Evolutionary conservation across 768 basidiomycete species (phyloP).

Genomic region (Mycena epipterygia): DNA sequence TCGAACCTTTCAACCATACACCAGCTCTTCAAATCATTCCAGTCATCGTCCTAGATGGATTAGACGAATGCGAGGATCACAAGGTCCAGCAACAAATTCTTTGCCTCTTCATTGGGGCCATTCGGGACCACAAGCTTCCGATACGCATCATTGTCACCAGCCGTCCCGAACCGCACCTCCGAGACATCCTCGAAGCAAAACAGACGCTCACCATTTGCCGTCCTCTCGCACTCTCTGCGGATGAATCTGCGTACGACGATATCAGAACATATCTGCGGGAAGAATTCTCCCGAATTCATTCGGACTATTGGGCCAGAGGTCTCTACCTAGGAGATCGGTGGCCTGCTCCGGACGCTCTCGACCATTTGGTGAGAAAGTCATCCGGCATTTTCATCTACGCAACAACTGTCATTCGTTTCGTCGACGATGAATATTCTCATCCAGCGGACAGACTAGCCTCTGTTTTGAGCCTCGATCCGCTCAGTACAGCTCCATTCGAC

Average conservation of each 20-base stretch:
- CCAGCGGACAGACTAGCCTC: neutral
- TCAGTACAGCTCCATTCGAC: neutral
- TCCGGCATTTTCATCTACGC: too few species aligned
- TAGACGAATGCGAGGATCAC: slow-evolving; percentile 8
- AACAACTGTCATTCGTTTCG: too few species aligned
- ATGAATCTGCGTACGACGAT: too few species aligned
- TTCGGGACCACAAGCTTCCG: neutral
- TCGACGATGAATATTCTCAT: neutral
- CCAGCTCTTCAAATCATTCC: too few species aligned
- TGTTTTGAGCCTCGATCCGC: neutral
- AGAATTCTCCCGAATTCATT: neutral
- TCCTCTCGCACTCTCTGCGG: too few species aligned
- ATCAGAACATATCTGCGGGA: too few species aligned
- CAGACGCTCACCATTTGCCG: neutral
- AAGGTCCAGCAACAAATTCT: too few species aligned
- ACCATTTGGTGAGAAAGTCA: too few species aligned
- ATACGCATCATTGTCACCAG: neutral
- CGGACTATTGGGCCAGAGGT: neutral
- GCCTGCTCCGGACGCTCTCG: too few species aligned
- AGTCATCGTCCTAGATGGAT: neutral
- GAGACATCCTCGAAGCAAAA: too few species aligned
- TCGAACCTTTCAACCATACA: slow-evolving; percentile 21
- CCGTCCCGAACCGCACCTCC: slow-evolving; percentile 4
- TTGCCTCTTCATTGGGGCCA: neutral
- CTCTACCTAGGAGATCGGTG: neutral